A percentile compares a stretch with the other conserved stretches of the same genome.
phyloP scores from a whole-genome alignment of 352 stramenopile genomes.

The Phytophthora boehmeriae region DNA sequence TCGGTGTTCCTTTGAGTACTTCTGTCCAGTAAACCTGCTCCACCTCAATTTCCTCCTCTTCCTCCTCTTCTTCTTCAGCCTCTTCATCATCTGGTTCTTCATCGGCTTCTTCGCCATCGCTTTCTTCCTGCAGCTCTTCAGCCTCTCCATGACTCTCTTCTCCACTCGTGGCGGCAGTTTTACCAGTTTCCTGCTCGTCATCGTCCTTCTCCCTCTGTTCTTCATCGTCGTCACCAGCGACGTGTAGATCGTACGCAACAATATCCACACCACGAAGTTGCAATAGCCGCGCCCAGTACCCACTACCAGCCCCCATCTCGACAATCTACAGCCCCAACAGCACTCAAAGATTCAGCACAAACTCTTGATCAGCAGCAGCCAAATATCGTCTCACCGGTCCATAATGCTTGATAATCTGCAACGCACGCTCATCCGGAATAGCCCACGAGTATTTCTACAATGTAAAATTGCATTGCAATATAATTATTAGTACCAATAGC shows the following conservation, averaged over 20 bases:
- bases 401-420: constrained; percentile 93
- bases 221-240: constrained; percentile 59
- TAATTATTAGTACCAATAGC: constrained; percentile 8
- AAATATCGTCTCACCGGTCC: constrained; percentile 51
- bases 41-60: constrained; percentile 77
- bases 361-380: background rate
- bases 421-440: constrained; percentile 86
- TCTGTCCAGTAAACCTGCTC: constrained; percentile 90
- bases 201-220: constrained; percentile 18
- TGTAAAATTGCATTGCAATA: background rate
- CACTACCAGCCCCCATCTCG: constrained; percentile 91
- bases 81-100: constrained; percentile 31
- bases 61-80: constrained; percentile 34
- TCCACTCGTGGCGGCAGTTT: constrained; percentile 36
- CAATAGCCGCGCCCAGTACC: constrained; percentile 87
- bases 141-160: constrained; percentile 37
- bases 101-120: constrained; percentile 34
- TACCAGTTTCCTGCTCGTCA: constrained; percentile 22
- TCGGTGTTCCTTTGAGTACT: constrained; percentile 70
- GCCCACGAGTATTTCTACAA: constrained; percentile 92
- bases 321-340: constrained; percentile 66
- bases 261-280: constrained; percentile 83
- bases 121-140: constrained; percentile 28
- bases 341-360: constrained; percentile 7
- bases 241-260: constrained; percentile 87